Evolutionary conservation across 2,329 filamentous ascomycete genomes (phyloP).

Genomic region (Fusarium palustre): DNA sequence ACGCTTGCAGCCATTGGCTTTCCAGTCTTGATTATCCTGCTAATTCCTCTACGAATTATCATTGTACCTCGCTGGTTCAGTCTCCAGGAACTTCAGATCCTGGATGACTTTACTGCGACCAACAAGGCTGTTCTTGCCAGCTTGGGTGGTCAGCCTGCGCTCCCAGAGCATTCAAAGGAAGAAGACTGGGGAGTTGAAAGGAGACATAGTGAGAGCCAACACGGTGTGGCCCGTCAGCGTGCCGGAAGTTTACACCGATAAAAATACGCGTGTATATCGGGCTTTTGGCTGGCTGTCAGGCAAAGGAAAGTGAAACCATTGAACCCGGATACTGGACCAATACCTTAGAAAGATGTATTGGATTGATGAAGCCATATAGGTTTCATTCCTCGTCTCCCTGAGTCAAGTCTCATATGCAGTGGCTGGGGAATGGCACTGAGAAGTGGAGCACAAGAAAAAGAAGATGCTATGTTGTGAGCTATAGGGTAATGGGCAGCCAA

Average conservation of each 20-base stretch:
- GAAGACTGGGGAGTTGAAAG: not conserved
- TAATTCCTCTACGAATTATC: not conserved
- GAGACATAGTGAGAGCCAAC: not conserved
- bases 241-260: not conserved
- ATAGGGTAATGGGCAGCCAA: not conserved
- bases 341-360: no score
- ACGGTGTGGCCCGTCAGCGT: not conserved
- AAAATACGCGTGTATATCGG: no score
- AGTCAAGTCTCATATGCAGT: no score
- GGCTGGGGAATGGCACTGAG: not conserved
- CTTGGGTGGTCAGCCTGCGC: not conserved
- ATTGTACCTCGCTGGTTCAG: slow-evolving; percentile 7
- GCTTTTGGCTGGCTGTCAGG: not conserved
- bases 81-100: not conserved
- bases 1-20: slow-evolving; percentile 3
- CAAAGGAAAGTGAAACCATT: no score
- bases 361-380: no score
- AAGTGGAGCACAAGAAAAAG: not conserved
- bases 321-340: no score
- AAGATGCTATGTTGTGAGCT: not conserved
- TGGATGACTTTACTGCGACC: not conserved
- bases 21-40: not conserved
- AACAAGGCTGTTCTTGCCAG: slow-evolving; percentile 2
- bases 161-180: not conserved
- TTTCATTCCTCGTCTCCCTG: no score